Base-by-base conservation (phyloP, 2,329 filamentous ascomycete genomes). In the Penicillium sclerotigenum region DNA sequence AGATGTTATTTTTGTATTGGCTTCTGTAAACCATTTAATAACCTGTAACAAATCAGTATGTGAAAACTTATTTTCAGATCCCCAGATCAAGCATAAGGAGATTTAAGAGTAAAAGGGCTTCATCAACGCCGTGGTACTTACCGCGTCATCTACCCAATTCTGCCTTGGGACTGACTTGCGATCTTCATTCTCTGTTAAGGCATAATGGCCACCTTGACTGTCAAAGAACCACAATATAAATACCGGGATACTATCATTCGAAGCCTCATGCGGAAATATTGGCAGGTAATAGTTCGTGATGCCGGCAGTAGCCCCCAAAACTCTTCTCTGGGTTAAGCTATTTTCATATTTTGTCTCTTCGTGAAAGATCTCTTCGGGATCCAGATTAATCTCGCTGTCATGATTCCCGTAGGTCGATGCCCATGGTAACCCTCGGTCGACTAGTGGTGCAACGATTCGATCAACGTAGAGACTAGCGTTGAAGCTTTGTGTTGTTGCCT, bases 171-270 rank as follows among this genome's bases (percentile, higher is more conserved):
- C 63, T 11, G 63, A 57, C 11, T 67, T 55, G 18, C 68, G 68
- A 26, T 62, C 50, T 4, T 49, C 11, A 61, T 28, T 68, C 55
- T 1, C 61, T 63, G 20, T 80, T 60, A 75, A 79, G 62, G 79
- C 83, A 47, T 77, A 74, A 49, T 76, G 75, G 8, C 85, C 85
- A 34, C 86, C 86, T 16, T 82, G 78, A 53, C 79, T 83, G 65
- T 90, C 88, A 63, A 91, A 89, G 73, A 90, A 90, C 85, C 87
- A 91, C 1, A 91, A 74, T 0, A 90, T 65, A 8, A 79, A 64
- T 8, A 65, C 62, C 7, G 83, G 80, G 1, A 43, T 47, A 11
- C 56, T 54, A 16, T 66, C 62, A 13, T 52, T 46, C 5, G 63
- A 52, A 56, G 78, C 76, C 64, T 80, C 81, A 47, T 66, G 57